Evolutionary conservation across 2,329 filamentous ascomycete species (phyloP).

Genomic region (Fusarium graminum): DNA sequence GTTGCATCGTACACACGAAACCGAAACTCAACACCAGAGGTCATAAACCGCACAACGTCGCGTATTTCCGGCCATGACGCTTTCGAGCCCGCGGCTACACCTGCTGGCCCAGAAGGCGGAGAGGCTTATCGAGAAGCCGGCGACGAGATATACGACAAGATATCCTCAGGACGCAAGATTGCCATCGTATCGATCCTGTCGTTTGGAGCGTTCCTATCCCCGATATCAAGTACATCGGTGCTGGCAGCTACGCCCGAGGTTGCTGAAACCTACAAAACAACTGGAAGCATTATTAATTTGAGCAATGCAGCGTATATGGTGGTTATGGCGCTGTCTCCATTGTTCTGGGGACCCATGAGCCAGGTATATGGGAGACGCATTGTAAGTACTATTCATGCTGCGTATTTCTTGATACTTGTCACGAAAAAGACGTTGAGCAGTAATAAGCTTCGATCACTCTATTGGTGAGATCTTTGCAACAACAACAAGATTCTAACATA

Average conservation of each 20-base stretch:
- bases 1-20: background rate
- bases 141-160: constrained; percentile 73
- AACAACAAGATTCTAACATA: constrained; percentile 1
- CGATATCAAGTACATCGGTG: constrained; percentile 79
- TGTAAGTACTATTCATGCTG: constrained; percentile 56
- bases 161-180: constrained; percentile 72
- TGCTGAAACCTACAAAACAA: constrained; percentile 72
- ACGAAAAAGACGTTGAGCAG: background rate
- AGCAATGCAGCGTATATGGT: constrained; percentile 82
- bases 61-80: constrained; percentile 51
- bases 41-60: constrained; percentile 46
- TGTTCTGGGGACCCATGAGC: constrained; percentile 80
- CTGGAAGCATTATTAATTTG: constrained; percentile 76
- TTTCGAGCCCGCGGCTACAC: constrained; percentile 41
- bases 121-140: constrained; percentile 48
- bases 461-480: background rate
- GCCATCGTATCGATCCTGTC: constrained; percentile 77
- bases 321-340: constrained; percentile 78
- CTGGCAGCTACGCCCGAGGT: constrained; percentile 81
- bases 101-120: constrained; percentile 9
- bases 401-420: background rate
- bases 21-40: constrained; percentile 1
- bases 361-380: constrained; percentile 71
- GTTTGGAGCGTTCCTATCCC: constrained; percentile 81
- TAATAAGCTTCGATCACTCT: background rate